Conservation (phyloP, 768 basidiomycete species). For the Peribolospora kevripleyi region DNA sequence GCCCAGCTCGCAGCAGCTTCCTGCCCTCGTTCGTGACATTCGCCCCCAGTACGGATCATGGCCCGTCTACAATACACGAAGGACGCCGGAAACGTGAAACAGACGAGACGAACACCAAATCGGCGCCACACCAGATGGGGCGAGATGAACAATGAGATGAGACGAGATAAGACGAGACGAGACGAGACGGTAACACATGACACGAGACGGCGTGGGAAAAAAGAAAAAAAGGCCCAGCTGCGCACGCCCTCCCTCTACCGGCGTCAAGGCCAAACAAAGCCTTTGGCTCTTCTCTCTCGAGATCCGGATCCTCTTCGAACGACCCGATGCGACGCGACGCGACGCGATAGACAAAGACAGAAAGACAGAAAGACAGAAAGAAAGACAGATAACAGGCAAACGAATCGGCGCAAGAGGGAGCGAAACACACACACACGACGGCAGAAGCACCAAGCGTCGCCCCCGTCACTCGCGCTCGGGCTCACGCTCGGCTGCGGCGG, state of each 20-base stretch:
- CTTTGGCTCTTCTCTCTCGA: not conserved
- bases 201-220: not conserved
- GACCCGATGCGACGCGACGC: not conserved
- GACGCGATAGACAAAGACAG: not conserved
- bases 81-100: too few relatives aligned
- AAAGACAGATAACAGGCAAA: not conserved
- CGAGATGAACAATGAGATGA: too few relatives aligned
- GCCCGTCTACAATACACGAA: too few relatives aligned
- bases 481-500: not conserved
- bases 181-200: not conserved
- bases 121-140: too few relatives aligned
- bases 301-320: not conserved
- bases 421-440: not conserved
- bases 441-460: not conserved
- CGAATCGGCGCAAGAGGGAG: not conserved
- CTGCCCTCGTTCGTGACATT: not conserved
- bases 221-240: not conserved
- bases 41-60: too few relatives aligned
- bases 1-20: not conserved
- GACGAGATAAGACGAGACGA: not conserved
- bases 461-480: too few relatives aligned
- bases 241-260: not conserved
- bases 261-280: not conserved
- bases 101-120: too few relatives aligned
- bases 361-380: not conserved